phyloP scores from a whole-genome alignment of 192 early-diverging fungal genomes.

The Phlyctochytrium arcticum region DNA sequence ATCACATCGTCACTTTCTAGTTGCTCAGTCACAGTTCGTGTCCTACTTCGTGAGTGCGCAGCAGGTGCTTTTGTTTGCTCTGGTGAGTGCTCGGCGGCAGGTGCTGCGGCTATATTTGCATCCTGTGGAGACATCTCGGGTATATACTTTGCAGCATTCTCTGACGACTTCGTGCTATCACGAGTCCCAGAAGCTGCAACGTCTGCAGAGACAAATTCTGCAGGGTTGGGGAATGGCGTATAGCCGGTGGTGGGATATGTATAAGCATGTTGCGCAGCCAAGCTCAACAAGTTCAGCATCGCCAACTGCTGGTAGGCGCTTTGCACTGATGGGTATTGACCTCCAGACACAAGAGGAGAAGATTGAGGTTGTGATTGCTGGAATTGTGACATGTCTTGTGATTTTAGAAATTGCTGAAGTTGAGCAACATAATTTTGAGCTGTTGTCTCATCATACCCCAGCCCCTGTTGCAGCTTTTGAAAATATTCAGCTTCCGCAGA shows the following conservation, averaged over 20 bases:
- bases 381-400: constrained; percentile 3
- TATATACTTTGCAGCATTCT: background rate
- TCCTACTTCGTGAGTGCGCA: too few species aligned
- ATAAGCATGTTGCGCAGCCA: constrained; percentile 21
- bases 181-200: background rate
- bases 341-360: background rate
- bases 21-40: too few species aligned
- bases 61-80: background rate
- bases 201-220: background rate
- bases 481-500: constrained; percentile 7
- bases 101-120: background rate
- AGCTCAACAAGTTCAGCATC: constrained; percentile 13
- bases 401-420: constrained; percentile 5
- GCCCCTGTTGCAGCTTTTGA: constrained; percentile 4
- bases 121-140: background rate
- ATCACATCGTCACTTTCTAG: too few species aligned
- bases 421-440: background rate
- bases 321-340: background rate
- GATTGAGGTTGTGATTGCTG: background rate
- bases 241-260: background rate
- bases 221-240: background rate
- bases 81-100: background rate
- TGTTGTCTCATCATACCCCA: background rate
- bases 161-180: background rate
- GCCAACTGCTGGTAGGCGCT: constrained; percentile 17